A percentile compares a stretch with the other conserved stretches of the same genome.
phyloP scores from a whole-genome alignment of 169 alveolate species.

The Fabrea salina region DNA sequence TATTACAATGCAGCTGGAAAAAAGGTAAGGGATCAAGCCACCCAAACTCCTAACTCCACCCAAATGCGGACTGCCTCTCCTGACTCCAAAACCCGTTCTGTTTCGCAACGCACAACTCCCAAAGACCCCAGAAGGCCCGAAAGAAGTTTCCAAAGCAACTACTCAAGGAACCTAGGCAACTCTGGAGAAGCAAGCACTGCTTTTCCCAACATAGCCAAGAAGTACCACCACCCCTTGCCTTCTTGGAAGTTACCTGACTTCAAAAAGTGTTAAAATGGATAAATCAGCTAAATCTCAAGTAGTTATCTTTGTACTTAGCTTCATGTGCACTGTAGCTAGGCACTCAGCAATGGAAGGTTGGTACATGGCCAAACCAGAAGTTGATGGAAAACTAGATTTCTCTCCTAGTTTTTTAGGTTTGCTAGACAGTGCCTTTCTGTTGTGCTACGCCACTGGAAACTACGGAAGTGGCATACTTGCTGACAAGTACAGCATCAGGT shows the following conservation, averaged over 20 bases:
- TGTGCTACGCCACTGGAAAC: constrained; percentile 32
- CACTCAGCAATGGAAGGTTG: background rate
- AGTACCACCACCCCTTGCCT: background rate
- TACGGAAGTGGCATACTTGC: constrained; percentile 30
- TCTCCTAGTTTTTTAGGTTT: background rate
- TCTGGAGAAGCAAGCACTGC: background rate
- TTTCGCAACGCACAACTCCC: background rate
- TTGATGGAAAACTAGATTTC: background rate
- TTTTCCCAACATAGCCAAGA: background rate
- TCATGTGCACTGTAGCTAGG: background rate
- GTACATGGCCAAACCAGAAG: background rate
- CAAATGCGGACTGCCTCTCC: background rate
- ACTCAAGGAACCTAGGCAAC: background rate
- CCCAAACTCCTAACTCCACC: constrained; percentile 28
- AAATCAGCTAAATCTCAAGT: background rate
- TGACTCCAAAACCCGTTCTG: background rate
- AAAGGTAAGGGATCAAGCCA: constrained; percentile 33
- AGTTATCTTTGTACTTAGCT: background rate
- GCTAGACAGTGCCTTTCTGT: background rate
- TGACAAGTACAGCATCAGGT: background rate
- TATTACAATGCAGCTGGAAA: constrained; percentile 32
- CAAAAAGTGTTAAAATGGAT: constrained; percentile 10
- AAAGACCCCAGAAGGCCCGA: background rate
- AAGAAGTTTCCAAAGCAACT: background rate
- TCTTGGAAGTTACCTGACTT: background rate